These are phyloP conservation scores for Amanita fuliginea DNA, from an alignment of 768 basidiomycete species.

Conservation along the genomic window DNA sequence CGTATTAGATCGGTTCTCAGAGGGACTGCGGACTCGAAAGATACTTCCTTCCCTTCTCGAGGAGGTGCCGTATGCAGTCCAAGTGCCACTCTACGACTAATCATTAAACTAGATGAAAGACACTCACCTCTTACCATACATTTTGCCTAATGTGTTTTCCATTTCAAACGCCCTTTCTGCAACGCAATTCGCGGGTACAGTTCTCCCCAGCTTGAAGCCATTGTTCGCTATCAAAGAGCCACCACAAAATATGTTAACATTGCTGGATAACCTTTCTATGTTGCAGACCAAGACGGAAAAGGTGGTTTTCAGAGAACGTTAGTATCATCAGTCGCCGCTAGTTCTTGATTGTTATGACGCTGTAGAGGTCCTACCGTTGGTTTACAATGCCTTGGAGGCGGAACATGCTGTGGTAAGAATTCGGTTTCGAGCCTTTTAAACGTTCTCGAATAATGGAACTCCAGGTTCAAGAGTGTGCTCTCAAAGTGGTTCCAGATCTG, in stretches of 20 bases:
- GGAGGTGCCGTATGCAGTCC: constrained; percentile 43
- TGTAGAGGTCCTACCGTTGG: constrained; percentile 87
- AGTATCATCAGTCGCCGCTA: constrained; percentile 18
- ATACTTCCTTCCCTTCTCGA: constrained; percentile 88
- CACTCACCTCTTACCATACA: constrained; percentile 82
- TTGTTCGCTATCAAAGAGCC: constrained; percentile 89
- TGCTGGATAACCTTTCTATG: constrained; percentile 81
- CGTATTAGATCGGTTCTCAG: constrained; percentile 79
- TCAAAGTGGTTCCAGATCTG: constrained; percentile 73
- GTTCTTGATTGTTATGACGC: constrained; percentile 5
- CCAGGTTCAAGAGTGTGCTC: constrained; percentile 85
- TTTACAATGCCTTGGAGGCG: constrained; percentile 94
- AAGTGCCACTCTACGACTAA: neutral
- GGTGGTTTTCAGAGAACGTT: constrained; percentile 78
- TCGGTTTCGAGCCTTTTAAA: neutral
- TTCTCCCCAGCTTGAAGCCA: constrained; percentile 83
- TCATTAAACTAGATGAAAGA: constrained; percentile 78
- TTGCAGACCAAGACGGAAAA: constrained; percentile 88
- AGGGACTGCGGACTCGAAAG: constrained; percentile 78
- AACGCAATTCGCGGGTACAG: constrained; percentile 67
- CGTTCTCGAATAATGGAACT: constrained; percentile 6
- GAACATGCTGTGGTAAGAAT: constrained; percentile 69
- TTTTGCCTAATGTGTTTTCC: constrained; percentile 90
- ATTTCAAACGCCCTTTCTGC: constrained; percentile 74
- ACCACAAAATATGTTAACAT: constrained; percentile 92